Evolutionary conservation across 2,329 filamentous ascomycete species (phyloP).

Genomic region (Ceratocystiopsis sp.): DNA sequence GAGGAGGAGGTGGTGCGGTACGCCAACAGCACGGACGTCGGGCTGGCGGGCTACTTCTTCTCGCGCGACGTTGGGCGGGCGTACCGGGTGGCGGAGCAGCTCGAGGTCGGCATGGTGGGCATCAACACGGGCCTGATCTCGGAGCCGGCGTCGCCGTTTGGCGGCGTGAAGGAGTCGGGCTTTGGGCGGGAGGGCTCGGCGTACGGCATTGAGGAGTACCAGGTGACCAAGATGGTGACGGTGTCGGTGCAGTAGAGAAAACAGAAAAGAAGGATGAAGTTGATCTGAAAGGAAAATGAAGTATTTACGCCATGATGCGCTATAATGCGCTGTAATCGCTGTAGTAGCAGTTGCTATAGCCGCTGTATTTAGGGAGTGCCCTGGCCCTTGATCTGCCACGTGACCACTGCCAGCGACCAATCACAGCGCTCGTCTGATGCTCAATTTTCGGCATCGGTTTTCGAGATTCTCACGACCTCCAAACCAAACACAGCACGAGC

Average conservation of each 20-base stretch:
- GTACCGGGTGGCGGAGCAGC: slow-evolving; percentile 44
- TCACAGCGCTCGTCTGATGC: no score
- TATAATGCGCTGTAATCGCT: no score
- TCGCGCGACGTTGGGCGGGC: slow-evolving; percentile 44
- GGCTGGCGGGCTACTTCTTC: slow-evolving; percentile 90
- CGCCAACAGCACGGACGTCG: slow-evolving; percentile 71
- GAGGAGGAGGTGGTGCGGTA: slow-evolving; percentile 76
- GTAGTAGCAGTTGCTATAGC: no score
- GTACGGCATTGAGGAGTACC: slow-evolving; percentile 63
- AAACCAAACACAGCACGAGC: no score
- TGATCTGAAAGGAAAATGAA: background rate
- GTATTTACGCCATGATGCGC: no score
- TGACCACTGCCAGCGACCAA: no score
- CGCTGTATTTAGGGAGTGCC: no score
- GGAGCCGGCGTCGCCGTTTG: slow-evolving; percentile 46
- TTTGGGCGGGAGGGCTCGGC: slow-evolving; percentile 65
- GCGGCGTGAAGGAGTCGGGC: slow-evolving; percentile 68
- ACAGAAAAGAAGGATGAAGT: background rate
- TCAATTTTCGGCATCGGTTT: no score
- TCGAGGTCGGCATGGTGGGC: slow-evolving; percentile 79
- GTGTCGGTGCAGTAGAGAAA: slow-evolving; percentile 19
- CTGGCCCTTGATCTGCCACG: no score
- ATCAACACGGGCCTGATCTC: slow-evolving; percentile 59
- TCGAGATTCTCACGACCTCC: no score
- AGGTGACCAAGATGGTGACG: slow-evolving; percentile 52